A percentile compares a stretch with the other conserved stretches of the same genome.
phyloP scores from a whole-genome alignment of 2,329 filamentous ascomycete species.

The Bipolaris zeicola region DNA sequence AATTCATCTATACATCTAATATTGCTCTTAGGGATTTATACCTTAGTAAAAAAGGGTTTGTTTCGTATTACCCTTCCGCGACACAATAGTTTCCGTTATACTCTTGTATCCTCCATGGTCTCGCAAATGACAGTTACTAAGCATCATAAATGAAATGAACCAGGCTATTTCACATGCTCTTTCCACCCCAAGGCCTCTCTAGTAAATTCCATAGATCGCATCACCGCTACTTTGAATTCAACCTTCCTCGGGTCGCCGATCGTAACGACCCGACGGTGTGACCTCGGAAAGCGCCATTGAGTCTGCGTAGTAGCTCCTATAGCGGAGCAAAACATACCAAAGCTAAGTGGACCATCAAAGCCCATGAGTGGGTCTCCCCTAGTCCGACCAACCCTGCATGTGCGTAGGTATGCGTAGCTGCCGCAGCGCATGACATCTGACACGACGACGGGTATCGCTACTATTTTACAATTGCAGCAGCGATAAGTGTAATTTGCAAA shows the following conservation, averaged over 20 bases:
- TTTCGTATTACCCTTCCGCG: neutral
- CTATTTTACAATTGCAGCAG: neutral
- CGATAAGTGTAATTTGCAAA: neutral
- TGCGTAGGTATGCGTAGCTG: neutral
- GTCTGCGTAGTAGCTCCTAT: neutral
- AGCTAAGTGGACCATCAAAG: neutral
- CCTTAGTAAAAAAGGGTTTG: neutral
- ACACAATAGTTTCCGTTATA: neutral
- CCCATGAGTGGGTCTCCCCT: neutral
- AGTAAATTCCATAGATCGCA: neutral
- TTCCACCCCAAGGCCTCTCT: neutral
- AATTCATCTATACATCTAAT: too few relatives aligned
- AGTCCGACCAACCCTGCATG: neutral
- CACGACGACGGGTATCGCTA: neutral
- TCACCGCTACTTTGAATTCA: neutral
- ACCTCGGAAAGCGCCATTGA: neutral
- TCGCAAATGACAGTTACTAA: too few relatives aligned
- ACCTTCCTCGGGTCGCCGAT: constrained; percentile 49
- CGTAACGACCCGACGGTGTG: constrained; percentile 56
- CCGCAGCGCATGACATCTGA: constrained; percentile 4
- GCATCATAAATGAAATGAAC: too few relatives aligned
- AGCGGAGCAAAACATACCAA: neutral
- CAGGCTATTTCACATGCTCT: too few relatives aligned
- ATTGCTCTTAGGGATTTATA: too few relatives aligned
- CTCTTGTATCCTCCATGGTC: neutral